A percentile compares a stretch with the other conserved stretches of the same genome.
Conservation (phyloP, 345 rosid species). For the Citrus sinensis region DVS_A1.0 CM039165.1:22305001-22305500, state of each 20-base stretch:
- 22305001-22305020: too few relatives aligned
- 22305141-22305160: too few relatives aligned
- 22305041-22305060: neutral
- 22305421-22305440: conserved; percentile 97
- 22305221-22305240: neutral
- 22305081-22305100: too few relatives aligned
- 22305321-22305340: conserved; percentile 80
- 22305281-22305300: conserved; percentile 45
- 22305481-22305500: conserved; percentile 78
- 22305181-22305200: neutral
- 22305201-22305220: neutral
- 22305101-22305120: too few relatives aligned
- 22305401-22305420: conserved; percentile 78
- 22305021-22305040: too few relatives aligned
- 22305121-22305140: too few relatives aligned
- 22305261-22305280: too few relatives aligned
- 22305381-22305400: conserved; percentile 67
- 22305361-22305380: conserved; percentile 79
- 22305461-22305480: conserved; percentile 82
- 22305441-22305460: conserved; percentile 93
- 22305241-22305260: neutral
- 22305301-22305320: conserved; percentile 68
- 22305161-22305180: too few relatives aligned
- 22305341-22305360: conserved; percentile 81
- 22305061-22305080: neutral